A percentile compares a stretch with the other conserved stretches of the same genome.
Evolutionary conservation across 805 yeast species (phyloP).

Genomic region (Hanseniaspora meyeri): DNA sequence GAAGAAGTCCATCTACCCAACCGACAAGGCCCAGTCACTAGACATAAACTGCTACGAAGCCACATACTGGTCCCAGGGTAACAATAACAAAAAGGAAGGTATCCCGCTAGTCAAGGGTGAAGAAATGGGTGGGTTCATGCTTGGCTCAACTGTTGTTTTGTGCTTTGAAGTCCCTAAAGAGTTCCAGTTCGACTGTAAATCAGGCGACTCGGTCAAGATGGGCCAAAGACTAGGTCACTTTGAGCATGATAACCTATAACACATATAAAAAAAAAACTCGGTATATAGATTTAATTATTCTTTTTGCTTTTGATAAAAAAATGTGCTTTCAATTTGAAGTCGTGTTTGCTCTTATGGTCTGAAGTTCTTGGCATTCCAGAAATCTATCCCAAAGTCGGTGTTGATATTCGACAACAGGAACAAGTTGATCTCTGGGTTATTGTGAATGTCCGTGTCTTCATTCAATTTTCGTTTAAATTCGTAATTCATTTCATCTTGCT

Average conservation of each 20-base stretch:
- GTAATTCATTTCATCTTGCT: background rate
- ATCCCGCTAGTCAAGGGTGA: constrained; percentile 81
- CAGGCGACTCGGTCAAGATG: constrained; percentile 71
- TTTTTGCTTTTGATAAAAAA: background rate
- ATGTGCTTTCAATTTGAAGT: no score
- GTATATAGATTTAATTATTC: background rate
- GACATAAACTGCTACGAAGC: constrained; percentile 75
- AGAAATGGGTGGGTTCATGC: constrained; percentile 92
- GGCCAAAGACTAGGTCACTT: constrained; percentile 63
- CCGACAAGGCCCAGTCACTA: constrained; percentile 18
- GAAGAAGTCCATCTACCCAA: constrained; percentile 25
- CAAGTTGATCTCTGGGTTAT: background rate
- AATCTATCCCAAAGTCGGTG: background rate
- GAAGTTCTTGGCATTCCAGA: background rate
- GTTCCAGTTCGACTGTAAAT: constrained; percentile 55
- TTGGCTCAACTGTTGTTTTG: constrained; percentile 93
- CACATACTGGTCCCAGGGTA: constrained; percentile 46
- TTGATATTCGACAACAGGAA: background rate
- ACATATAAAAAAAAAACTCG: no score
- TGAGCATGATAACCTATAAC: background rate
- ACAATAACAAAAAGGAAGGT: constrained; percentile 70
- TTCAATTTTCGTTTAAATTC: background rate
- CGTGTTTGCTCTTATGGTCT: no score
- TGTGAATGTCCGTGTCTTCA: background rate
- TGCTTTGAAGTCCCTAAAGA: constrained; percentile 88